phyloP scores from a whole-genome alignment of 2,329 filamentous ascomycete species.

The Xylariaceae sp. region DNA sequence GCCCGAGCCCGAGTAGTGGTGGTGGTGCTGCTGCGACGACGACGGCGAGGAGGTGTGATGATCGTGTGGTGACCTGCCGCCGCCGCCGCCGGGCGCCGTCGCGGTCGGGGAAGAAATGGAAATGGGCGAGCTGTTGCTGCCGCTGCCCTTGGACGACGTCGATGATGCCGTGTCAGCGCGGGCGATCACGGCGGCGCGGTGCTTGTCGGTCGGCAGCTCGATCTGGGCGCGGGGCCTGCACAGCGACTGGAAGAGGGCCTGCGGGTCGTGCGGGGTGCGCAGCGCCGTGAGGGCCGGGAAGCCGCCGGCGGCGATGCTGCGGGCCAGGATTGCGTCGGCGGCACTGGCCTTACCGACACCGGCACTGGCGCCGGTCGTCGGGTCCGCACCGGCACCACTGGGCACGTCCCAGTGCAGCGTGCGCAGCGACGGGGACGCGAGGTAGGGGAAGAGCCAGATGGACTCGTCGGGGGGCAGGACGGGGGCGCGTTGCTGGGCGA shows the following conservation, averaged over 20 bases:
- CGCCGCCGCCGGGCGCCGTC: no score
- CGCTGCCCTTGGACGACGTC: no score
- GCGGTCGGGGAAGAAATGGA: no score
- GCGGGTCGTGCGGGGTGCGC: constrained; percentile 60
- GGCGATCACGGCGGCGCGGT: constrained; percentile 26
- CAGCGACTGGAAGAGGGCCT: constrained; percentile 60
- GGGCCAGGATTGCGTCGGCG: constrained; percentile 55
- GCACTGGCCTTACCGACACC: constrained; percentile 49
- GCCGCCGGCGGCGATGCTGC: constrained; percentile 47
- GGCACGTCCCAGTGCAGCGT: constrained; percentile 60
- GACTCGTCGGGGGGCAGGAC: constrained; percentile 47
- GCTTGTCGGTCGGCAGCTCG: constrained; percentile 43
- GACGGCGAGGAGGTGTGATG: constrained; percentile 17
- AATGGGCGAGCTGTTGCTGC: no score
- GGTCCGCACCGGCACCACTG: constrained; percentile 36
- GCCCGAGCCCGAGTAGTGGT: constrained; percentile 18
- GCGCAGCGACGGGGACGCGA: constrained; percentile 46
- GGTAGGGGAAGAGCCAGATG: constrained; percentile 57
- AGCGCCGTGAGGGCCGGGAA: constrained; percentile 56
- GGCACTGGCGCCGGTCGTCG: constrained; percentile 47
- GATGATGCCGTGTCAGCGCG: constrained; percentile 13
- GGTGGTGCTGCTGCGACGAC: no score
- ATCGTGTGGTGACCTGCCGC: no score
- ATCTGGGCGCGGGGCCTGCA: constrained; percentile 55
- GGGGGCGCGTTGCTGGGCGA: constrained; percentile 49